These are phyloP conservation scores for Termitomyces sp. DNA, from an alignment of 768 basidiomycete species.

Conservation along the genomic window DNA sequence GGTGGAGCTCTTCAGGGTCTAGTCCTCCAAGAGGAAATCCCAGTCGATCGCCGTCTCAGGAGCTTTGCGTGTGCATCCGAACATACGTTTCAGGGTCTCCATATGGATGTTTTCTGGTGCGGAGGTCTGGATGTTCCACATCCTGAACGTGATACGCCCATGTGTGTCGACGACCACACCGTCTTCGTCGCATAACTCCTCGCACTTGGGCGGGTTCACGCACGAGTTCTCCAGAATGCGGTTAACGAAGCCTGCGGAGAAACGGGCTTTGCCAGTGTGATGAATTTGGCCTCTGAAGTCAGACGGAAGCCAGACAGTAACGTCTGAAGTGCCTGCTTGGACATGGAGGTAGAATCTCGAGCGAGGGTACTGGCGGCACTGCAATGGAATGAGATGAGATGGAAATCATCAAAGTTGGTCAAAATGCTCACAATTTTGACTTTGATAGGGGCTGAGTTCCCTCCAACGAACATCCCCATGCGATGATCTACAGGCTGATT, in stretches of 20 bases:
- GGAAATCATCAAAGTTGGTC: constrained; percentile 1
- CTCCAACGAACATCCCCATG: constrained; percentile 64
- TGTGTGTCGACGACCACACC: constrained; percentile 59
- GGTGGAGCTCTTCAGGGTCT: constrained; percentile 11
- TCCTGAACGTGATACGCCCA: constrained; percentile 64
- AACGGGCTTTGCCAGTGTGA: constrained; percentile 45
- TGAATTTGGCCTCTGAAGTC: constrained; percentile 73
- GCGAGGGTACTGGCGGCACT: constrained; percentile 57
- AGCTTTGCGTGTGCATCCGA: constrained; percentile 53
- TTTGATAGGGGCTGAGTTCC: constrained; percentile 52
- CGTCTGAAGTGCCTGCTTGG: constrained; percentile 59
- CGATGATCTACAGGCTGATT: constrained; percentile 71
- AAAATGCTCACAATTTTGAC: constrained; percentile 63
- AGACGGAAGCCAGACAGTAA: constrained; percentile 76
- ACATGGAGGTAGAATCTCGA: constrained; percentile 64
- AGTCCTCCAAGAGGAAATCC: constrained; percentile 79
- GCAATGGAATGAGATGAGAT: constrained; percentile 14
- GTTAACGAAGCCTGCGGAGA: constrained; percentile 74
- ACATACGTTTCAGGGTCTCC: constrained; percentile 63
- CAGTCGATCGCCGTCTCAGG: constrained; percentile 63
- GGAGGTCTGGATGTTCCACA: constrained; percentile 74
- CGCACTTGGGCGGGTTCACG: constrained; percentile 37
- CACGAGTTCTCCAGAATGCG: constrained; percentile 54
- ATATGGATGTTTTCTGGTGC: constrained; percentile 60
- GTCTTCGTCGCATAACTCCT: constrained; percentile 43